Evolutionary conservation across 2,329 filamentous ascomycete species (phyloP), one percentile per base, ranked within the genome.

Genomic region (Blastomyces emzantsi): DNA sequence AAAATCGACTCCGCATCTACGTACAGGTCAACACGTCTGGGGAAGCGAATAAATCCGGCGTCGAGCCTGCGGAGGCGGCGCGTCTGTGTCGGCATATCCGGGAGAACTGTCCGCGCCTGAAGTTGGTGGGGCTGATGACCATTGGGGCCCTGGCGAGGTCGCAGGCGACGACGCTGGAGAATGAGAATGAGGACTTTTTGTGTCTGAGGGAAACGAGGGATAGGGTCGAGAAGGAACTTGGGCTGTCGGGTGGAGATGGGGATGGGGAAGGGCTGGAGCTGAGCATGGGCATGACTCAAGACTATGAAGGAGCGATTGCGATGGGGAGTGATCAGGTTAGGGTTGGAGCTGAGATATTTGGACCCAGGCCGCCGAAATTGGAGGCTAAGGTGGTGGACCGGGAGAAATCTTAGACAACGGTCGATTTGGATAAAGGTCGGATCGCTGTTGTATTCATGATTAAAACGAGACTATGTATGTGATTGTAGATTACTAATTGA

Each of bases 231-330:
- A 72, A 77, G 71, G 87, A 87, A 68, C 71, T 92, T 61, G 84
- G 80, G 0, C 69, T 85, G 51, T 11, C 22, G n/a, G 55, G 15
- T n/a, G 55, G 22, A 15, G 36, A 17, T 36, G 55, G 36, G 22
- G 55, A 41, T 2, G 57, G 22, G 15, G 72, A 80, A 19, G 81
- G 82, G 65, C 73, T 97, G 70, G 92, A 97, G 80, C 76, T 97
- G 76, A 97, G 92, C 76, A 99, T 99, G 93, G 93, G 93, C 7
- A 99, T 99, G 94, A 97, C 92, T 73, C 87, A 90, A 72, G 94
- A 99, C 76, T 99, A 93, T 75, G 92, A 96, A 79, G 89, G 88
- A 8, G 94, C 94, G 0, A 87, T 97, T 71, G 78, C 76, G 15
- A 80, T 91, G 80, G 94, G 94, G 0, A 97, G 92, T 77, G 83